phyloP scores from a whole-genome alignment of 257 asterid species.

The Solanum bulbocastanum region DNA sequence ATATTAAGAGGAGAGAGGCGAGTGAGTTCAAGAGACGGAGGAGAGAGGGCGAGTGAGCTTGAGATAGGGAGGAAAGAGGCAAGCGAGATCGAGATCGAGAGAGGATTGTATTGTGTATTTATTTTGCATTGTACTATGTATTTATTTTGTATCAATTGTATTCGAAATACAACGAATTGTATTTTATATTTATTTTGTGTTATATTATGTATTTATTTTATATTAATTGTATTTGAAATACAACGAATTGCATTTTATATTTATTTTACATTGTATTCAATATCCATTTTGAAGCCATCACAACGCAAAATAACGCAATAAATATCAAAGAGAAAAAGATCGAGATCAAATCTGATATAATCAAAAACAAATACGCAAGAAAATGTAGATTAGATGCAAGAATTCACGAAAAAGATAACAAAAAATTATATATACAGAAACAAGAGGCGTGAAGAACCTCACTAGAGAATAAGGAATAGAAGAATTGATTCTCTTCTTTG shows the following conservation, averaged over 20 bases:
- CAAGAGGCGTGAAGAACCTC: neutral
- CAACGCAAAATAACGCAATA: neutral
- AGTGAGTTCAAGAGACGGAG: no score
- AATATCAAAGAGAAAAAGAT: neutral
- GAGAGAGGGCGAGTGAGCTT: neutral
- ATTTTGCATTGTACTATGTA: no score
- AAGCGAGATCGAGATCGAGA: no score
- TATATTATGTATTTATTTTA: no score
- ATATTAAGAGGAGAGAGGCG: no score
- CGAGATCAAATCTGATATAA: slow-evolving; percentile 11
- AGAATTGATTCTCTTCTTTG: neutral
- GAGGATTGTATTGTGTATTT: no score
- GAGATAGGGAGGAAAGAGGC: no score
- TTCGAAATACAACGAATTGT: no score
- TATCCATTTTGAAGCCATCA: slow-evolving; percentile 70
- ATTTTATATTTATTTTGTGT: no score
- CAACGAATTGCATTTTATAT: no score
- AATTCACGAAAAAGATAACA: neutral
- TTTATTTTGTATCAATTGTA: neutral
- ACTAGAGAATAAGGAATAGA: neutral
- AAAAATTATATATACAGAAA: neutral
- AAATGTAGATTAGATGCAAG: neutral
- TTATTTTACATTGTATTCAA: slow-evolving; percentile 13
- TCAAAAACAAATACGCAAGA: neutral
- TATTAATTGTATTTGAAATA: no score